Evolutionary conservation across 176 grass and related monocot species (phyloP), one percentile per base, ranked within the genome.

Genomic region (Ampelocalamus luodianensis): DNA sequence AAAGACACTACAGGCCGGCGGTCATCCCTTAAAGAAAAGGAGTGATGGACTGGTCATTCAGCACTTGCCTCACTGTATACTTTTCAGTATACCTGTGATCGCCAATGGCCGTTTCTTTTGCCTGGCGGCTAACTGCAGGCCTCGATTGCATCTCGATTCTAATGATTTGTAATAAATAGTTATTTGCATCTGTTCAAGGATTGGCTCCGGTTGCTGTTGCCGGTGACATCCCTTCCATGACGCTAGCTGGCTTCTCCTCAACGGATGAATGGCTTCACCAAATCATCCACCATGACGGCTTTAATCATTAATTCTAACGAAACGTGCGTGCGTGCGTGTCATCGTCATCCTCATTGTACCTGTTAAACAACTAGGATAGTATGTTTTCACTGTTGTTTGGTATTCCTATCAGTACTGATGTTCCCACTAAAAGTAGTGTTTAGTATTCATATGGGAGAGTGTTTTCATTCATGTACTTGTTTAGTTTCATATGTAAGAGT

Each of bases 151-250:
- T 42, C 32, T 70, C n/a, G n/a, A n/a, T n/a, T n/a, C n/a, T n/a
- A n/a, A n/a, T n/a, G n/a, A n/a, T n/a, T n/a, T n/a, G n/a, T n/a
- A n/a, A n/a, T n/a, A n/a, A n/a, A n/a, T n/a, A n/a, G n/a, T n/a
- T n/a, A n/a, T n/a, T n/a, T 55, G 20, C 8, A 9, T 58, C 10
- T 13, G 59, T 62, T 62, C 23, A 23, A 44, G 42, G 43, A 49
- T 23, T 13, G 42, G 68, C 29, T 29, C 10, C 14, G 44, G 8
- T 10, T 45, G 43, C 43, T 45, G 10, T 18, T 73, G 55, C 17
- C 6, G 82, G 59, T 26, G 46, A n/a, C 67, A 72, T 7, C 51
- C 32, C 44, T 64, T 23, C 71, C 9, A 68, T 67, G 71, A 66
- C 56, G 29, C 29, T 29, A 1, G 72, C 53, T 44, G 83, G 68